A percentile compares a stretch with the other conserved stretches of the same genome.
Conservation (phyloP, 192 early-diverging fungal species). For the Phlyctochytrium bullatum region DNA sequence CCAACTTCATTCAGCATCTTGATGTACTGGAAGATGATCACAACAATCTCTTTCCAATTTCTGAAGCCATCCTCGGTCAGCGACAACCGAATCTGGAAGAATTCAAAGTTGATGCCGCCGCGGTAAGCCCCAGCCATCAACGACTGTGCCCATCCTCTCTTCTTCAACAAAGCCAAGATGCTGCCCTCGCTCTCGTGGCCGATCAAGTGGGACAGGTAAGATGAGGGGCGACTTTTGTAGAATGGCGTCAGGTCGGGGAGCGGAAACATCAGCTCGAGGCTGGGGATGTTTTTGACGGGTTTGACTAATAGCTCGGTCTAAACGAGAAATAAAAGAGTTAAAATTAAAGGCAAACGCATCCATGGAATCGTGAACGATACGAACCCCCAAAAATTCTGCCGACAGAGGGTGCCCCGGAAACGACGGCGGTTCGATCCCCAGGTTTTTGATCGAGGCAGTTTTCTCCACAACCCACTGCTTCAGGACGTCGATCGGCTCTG, state of each 20-base stretch:
- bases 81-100: constrained; percentile 80
- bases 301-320: constrained; percentile 56
- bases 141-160: constrained; percentile 83
- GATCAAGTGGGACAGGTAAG: constrained; percentile 84
- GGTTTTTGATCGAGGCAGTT: constrained; percentile 79
- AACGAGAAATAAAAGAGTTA: constrained; percentile 7
- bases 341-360: neutral
- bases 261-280: constrained; percentile 79
- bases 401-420: constrained; percentile 77
- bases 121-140: constrained; percentile 64
- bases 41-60: constrained; percentile 75
- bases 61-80: constrained; percentile 80
- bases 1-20: constrained; percentile 71
- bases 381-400: constrained; percentile 66
- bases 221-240: constrained; percentile 55
- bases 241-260: constrained; percentile 72
- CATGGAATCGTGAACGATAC: too few species aligned
- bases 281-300: constrained; percentile 75
- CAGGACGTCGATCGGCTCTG: constrained; percentile 81
- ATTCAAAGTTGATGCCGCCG: constrained; percentile 69
- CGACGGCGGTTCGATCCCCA: constrained; percentile 62
- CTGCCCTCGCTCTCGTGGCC: constrained; percentile 92
- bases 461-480: constrained; percentile 77
- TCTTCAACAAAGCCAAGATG: constrained; percentile 78
- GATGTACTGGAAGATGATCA: constrained; percentile 85